Base-by-base conservation (phyloP, 1,139 yeast genomes). In the Lodderomyces jiufengensis region DNA sequence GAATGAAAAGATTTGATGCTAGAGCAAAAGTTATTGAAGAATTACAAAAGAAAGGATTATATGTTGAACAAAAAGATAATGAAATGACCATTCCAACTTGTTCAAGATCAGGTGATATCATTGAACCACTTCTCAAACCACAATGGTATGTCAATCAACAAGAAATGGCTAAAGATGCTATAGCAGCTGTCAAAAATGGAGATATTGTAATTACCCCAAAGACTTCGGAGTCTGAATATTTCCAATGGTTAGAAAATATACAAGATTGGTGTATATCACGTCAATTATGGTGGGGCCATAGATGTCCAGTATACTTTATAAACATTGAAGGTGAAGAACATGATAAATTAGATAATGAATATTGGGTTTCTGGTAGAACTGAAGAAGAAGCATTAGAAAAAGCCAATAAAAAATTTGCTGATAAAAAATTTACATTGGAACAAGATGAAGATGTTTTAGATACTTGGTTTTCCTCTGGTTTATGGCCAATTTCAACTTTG, bases 231-330 rank as follows among this genome's bases (percentile, higher is more conserved):
- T 76, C 84, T 43, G 98, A 92, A 67, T 92, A 84, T 65, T 84
- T 83, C 81, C 87, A 82, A 61, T 92, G 98, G 98, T 71, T 92
- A 63, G 95, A 83, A 59, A 86, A 88, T 63, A 84, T 90, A 49
- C 97, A 94, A 70, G 98, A 92, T 69, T 92, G 98, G 98, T 92
- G 98, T 80, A 88, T 92, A 47, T 92, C 97, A 22, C 85, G 98
- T 68, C 98, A 92, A 71, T 77, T 92, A 55, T 92, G 98, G 98
- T 92, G 98, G 98, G 98, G 98, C 48, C 98, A 92, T 70, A 81
- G 97, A 70, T 87, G 96, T 65, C 98, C 98, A 16, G 96, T 86
- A 33, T 92, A 94, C 67, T 87, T 87, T 51, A 87, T 90, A 44
- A 69, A 73, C 37, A 67, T 87, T 41, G 96, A 87, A 56, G 94